Evolutionary conservation across 1,139 yeast genomes (phyloP), one percentile per base, ranked within the genome.

Genomic region (Candida buenavistaensis): DNA sequence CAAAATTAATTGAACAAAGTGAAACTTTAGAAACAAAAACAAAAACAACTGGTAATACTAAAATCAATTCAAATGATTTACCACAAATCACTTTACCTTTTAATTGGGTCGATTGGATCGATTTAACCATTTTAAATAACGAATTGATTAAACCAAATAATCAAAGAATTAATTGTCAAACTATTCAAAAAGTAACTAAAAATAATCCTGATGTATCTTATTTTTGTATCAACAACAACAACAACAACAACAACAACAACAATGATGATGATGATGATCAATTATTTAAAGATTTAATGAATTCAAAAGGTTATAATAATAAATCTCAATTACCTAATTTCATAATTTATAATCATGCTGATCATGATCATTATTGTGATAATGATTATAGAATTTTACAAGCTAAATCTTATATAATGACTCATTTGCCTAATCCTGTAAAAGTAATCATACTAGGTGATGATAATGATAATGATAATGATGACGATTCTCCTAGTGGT

Each of bases 51-150:
- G 33, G 33, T 13, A 15, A 13, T 8, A 30, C n/a, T n/a, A n/a
- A 37, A 23, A 41, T 30, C 51, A 28, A 27, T 11, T 25, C 22
- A 1, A 23, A 22, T 19, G 32, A 22, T 2, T 16, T 19, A 2
- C 33, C 33, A 4, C 13, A 14, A 5, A 31, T 39, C 7, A 33
- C 32, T 5, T 36, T 60, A 23, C 82, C 83, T 34, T 52, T 3
- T 38, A 51, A 54, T 35, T 54, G 59, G 59, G 51, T 45, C 19
- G 59, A 54, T 39, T 54, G 59, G 59, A 52, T 49, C 9, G 57
- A 54, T 41, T 39, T 54, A 21, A 44, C 54, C 0, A 35, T 38
- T 22, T 53, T 80, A 31, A 71, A 78, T 44, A 55, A 56, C 30
- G 71, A 64, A 45, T 52, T 77, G 5, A 52, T 35, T 1, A 37